Percentiles rank a stretch among this genome's conserved stretches.
Conservation (phyloP, 2,329 filamentous ascomycete genomes). For the Pezicula rhizophila region DNA sequence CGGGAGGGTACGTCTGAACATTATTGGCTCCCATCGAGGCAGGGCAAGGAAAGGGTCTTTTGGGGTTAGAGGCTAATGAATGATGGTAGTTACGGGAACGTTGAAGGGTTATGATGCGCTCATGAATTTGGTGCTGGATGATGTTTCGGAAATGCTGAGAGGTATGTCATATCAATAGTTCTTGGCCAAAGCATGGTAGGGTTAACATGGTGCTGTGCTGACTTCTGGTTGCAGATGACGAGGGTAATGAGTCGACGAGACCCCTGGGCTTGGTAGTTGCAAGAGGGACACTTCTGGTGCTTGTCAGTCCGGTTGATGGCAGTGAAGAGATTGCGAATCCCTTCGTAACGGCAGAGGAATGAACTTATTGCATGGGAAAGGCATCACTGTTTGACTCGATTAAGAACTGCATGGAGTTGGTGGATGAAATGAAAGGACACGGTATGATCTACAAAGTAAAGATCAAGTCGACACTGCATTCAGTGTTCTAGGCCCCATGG, state of each 20-base stretch:
- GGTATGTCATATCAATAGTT: slow-evolving; percentile 50
- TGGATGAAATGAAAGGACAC: no score
- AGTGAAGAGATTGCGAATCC: slow-evolving; percentile 96
- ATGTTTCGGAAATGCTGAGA: slow-evolving; percentile 83
- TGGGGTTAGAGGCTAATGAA: not conserved
- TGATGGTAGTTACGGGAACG: slow-evolving; percentile 65
- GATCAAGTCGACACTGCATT: no score
- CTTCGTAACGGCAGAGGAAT: slow-evolving; percentile 69
- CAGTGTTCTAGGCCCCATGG: no score
- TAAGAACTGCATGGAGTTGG: not conserved
- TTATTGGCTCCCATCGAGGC: not conserved
- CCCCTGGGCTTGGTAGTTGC: slow-evolving; percentile 74
- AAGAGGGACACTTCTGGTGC: slow-evolving; percentile 83
- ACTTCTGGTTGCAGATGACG: slow-evolving; percentile 60
- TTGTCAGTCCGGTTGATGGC: slow-evolving; percentile 88
- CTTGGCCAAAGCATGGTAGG: not conserved
- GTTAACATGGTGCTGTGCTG: not conserved
- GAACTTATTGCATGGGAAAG: slow-evolving; percentile 11
- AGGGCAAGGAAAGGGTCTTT: not conserved
- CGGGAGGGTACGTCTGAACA: slow-evolving; percentile 62
- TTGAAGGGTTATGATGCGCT: slow-evolving; percentile 95
- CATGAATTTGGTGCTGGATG: slow-evolving; percentile 95
- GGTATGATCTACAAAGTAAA: no score
- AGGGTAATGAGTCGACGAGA: slow-evolving; percentile 74
- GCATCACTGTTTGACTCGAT: not conserved